Percentiles rank a stretch among this genome's conserved stretches.
Evolutionary conservation across 805 yeast genomes (phyloP).

Genomic region (Candida parachauliodes): DNA sequence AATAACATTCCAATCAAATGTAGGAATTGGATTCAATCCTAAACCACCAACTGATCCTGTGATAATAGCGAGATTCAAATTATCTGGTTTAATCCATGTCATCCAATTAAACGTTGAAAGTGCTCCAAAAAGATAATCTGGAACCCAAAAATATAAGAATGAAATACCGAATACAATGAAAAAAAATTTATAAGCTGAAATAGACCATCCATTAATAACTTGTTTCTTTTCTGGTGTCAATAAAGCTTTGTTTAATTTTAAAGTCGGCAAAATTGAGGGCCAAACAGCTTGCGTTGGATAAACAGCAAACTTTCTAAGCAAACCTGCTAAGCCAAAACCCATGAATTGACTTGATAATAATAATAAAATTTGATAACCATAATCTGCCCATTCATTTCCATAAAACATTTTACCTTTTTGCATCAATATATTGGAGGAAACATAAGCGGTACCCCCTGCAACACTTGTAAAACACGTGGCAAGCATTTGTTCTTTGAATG

Average conservation of each 20-base stretch:
- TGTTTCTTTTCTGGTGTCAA: slow-evolving; percentile 19
- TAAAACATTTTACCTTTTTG: slow-evolving; percentile 20
- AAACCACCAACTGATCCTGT: slow-evolving; percentile 48
- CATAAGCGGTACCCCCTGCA: slow-evolving; percentile 20
- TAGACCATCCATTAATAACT: slow-evolving; percentile 27
- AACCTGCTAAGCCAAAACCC: slow-evolving; percentile 30
- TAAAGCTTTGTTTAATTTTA: slow-evolving; percentile 27
- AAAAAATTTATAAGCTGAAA: slow-evolving; percentile 22
- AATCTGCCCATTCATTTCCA: slow-evolving; percentile 22
- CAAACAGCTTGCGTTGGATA: slow-evolving; percentile 24
- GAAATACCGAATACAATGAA: slow-evolving; percentile 18
- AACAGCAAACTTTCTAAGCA: slow-evolving; percentile 22
- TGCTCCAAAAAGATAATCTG: slow-evolving; percentile 40
- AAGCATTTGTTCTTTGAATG: slow-evolving; percentile 62
- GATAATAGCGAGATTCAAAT: slow-evolving; percentile 43
- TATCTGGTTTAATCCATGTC: slow-evolving; percentile 54
- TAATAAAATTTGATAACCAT: slow-evolving; percentile 23
- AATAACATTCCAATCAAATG: slow-evolving; percentile 51
- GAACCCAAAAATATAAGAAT: slow-evolving; percentile 45
- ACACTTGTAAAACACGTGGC: slow-evolving; percentile 46
- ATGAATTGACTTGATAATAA: slow-evolving; percentile 20
- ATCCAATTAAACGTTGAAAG: slow-evolving; percentile 51
- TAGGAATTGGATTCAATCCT: slow-evolving; percentile 52
- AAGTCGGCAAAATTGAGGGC: slow-evolving; percentile 26
- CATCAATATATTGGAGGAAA: slow-evolving; percentile 24